A percentile compares a stretch with the other conserved stretches of the same genome.
Evolutionary conservation across 192 early-diverging fungal genomes (phyloP).

Genomic region (Coemansia sp.): DNA sequence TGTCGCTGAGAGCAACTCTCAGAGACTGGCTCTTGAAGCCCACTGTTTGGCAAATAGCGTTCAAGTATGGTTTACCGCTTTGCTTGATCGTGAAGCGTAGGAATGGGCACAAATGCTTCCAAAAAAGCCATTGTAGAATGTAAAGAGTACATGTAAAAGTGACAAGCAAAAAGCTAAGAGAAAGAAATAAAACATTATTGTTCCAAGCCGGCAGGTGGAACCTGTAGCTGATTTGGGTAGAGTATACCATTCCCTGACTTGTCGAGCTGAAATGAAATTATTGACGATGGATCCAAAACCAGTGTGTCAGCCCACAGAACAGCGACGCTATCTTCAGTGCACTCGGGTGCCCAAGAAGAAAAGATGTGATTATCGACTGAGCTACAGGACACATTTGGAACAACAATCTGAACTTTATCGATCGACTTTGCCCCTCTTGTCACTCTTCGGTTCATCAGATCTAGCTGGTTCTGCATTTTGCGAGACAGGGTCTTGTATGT

Average conservation of each 20-base stretch:
- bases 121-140: not conserved
- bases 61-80: not conserved
- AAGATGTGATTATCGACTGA: not conserved
- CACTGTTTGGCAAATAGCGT: not conserved
- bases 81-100: not conserved
- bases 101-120: not conserved
- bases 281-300: not conserved
- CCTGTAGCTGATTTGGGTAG: not conserved
- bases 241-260: conserved; percentile 1
- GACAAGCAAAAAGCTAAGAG: not conserved
- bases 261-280: not conserved
- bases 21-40: not conserved
- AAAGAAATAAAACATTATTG: not conserved
- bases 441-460: not conserved
- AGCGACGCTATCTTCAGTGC: not conserved
- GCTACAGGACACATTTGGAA: not conserved
- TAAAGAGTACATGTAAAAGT: not conserved
- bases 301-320: not conserved
- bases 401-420: not conserved
- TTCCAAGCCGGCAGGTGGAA: not conserved
- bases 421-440: not conserved
- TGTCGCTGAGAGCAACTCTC: not conserved
- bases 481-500: conserved; percentile 4
- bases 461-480: conserved; percentile 7
- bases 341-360: not conserved